These are phyloP conservation scores for Alloteropsis angusta DNA, from an alignment of 202 grass and related monocot genomes.

Conservation along the genomic window DNA sequence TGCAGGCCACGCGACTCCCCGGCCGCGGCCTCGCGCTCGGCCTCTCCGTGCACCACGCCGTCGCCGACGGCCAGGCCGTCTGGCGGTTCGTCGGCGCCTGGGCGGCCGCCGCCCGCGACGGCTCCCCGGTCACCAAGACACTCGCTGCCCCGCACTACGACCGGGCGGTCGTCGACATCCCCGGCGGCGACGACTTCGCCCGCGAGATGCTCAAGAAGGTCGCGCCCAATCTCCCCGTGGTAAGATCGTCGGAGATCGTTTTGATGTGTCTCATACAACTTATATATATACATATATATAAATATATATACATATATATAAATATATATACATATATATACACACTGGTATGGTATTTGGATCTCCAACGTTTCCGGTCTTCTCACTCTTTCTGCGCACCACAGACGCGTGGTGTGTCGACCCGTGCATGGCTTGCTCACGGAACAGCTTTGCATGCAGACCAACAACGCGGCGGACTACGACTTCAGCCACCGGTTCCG, in stretches of 20 bases:
- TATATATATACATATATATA: background rate
- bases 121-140: background rate
- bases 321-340: background rate
- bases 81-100: slow-evolving; percentile 56
- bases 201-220: slow-evolving; percentile 25
- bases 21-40: slow-evolving; percentile 28
- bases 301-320: background rate
- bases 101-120: slow-evolving; percentile 30
- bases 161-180: background rate
- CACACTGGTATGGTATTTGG: background rate
- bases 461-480: background rate
- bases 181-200: slow-evolving; percentile 26
- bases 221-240: slow-evolving; percentile 41
- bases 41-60: slow-evolving; percentile 44
- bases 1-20: slow-evolving; percentile 37
- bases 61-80: slow-evolving; percentile 48
- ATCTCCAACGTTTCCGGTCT: background rate
- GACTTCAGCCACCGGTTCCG: slow-evolving; percentile 31
- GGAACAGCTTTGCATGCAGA: slow-evolving; percentile 1
- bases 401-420: background rate
- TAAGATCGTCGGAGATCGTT: background rate
- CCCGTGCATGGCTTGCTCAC: background rate
- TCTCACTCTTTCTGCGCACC: too few relatives aligned
- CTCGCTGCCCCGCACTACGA: slow-evolving; percentile 25
- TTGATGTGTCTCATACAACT: background rate